Evolutionary conservation across 2,329 filamentous ascomycete genomes (phyloP), one percentile per base, ranked within the genome.

Genomic region (Fusarium sp.): DNA sequence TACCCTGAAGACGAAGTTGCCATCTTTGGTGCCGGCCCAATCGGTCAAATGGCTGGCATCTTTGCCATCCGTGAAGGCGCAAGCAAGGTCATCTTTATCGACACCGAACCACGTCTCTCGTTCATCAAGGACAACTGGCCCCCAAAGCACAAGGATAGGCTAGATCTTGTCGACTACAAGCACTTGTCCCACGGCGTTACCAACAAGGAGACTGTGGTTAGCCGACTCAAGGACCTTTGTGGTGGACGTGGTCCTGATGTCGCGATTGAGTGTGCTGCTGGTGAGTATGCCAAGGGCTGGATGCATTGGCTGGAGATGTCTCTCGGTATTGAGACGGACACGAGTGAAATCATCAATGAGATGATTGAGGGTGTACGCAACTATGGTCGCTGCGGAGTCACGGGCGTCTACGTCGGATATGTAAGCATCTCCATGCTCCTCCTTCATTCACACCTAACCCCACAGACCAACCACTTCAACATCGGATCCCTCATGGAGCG

Each of bases 401-500:
- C 94, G 0, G 94, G 94, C 63, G 89, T 90, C 22, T 91, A 91
- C 69, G 88, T 90, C 31, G 89, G 89, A 68, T 91, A 89, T 71
- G 88, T 89, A 75, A 80, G 87, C 83, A 22, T 20, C 25, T 7
- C 16, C 16, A 22, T 50, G 18, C 20, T 35, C 10, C 27, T 20
- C 22, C 13, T 3, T 27, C 11, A 14, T 40, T 33, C 16, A 5
- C 3, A 7, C 31, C 65, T 71, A 56, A 75, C 11, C 42, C 29
- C 10, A 4, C 6, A 80, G 79, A 80, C 79, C 18, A 80, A 80
- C 57, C 79, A 80, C 61, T 94, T 96, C 86, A 94, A 94, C 83
- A 91, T 96, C 75, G 94, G 95, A 11, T 91, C 93, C 0, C 80
- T 97, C 16, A 97, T 97, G 94, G 91, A 97, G 84, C 91, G 93